Evolutionary conservation across 164 flowering plant species (phyloP), one percentile per base, ranked within the genome.

Genomic region (Kalanchoe fedtschenkoi): DNA sequence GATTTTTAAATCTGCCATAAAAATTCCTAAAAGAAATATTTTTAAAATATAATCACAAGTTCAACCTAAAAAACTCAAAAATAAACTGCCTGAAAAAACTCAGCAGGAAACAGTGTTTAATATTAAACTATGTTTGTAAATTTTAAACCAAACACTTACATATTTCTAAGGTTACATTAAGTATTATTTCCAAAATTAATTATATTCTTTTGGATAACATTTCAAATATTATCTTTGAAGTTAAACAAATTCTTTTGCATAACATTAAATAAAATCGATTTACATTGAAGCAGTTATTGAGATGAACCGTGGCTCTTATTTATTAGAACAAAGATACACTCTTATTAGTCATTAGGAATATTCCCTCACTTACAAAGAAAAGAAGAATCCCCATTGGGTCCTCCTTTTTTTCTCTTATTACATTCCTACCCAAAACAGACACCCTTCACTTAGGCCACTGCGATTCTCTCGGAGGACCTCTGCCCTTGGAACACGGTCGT

Each of bases 301-400:
- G 89, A 75, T 81, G 83, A 69, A 88, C 92, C 3, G 82, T 85
- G 67, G 82, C 87, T 67, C 84, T 51, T 26, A 51, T 51, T 26
- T 51, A 51, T 51, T 47, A 47, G 26, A n/a, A n/a, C 56, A 51
- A 47, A 47, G 55, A 47, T 47, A 47, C 55, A 22, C 55, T 47
- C 30, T 47, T 47, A 24, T 47, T 47, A 47, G 4, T 47, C 24
- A 47, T 47, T 47, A 47, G 30, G 22, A 47, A 47, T 47, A 47
- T 22, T 9, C 55, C 55, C 55, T 47, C 55, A 5, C 55, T 47
- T 47, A 47, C 30, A 47, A 47, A 47, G 55, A 47, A 24, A 47
- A 47, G 55, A 22, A 47, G 55, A 47, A 47, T 22, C 55, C 55
- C 13, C 30, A 24, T 22, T 15, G 13, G 55, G 55, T 24, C 30